phyloP scores from a whole-genome alignment of 2,329 filamentous ascomycete species.

The Xylaria arbuscula region DNA sequence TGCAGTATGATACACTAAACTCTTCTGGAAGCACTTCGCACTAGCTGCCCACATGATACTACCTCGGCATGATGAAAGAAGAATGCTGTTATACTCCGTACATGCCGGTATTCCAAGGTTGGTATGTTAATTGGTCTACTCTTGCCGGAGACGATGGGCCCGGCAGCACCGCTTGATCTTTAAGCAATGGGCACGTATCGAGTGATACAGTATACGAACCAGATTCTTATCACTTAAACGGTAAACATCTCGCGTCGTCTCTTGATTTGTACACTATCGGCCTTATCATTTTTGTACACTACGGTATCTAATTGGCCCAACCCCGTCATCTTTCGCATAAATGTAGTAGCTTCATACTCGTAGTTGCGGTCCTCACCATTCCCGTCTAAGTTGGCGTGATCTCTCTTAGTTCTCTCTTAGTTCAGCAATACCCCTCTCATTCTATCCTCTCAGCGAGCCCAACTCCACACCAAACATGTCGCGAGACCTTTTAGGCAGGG shows the following conservation, averaged over 20 bases:
- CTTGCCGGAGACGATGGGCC: background rate
- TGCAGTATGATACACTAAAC: slow-evolving; percentile 4
- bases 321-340: slow-evolving; percentile 67
- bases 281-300: background rate
- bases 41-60: background rate
- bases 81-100: background rate
- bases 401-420: slow-evolving; percentile 54
- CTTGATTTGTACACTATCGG: background rate
- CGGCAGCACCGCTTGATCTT: background rate
- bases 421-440: slow-evolving; percentile 41
- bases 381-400: slow-evolving; percentile 22
- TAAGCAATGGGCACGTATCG: background rate
- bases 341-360: slow-evolving; percentile 64
- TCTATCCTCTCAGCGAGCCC: slow-evolving; percentile 51
- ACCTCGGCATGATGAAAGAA: background rate
- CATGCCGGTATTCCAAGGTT: background rate
- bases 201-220: background rate
- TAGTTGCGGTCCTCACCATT: slow-evolving; percentile 41
- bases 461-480: slow-evolving; percentile 61
- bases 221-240: background rate
- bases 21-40: slow-evolving; percentile 22
- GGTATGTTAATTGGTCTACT: background rate
- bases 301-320: slow-evolving; percentile 43
- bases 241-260: background rate
- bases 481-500: slow-evolving; percentile 53